These are phyloP conservation scores for Thalassiosira hispida DNA, from an alignment of 352 stramenopile species.

Conservation along the genomic window DNA sequence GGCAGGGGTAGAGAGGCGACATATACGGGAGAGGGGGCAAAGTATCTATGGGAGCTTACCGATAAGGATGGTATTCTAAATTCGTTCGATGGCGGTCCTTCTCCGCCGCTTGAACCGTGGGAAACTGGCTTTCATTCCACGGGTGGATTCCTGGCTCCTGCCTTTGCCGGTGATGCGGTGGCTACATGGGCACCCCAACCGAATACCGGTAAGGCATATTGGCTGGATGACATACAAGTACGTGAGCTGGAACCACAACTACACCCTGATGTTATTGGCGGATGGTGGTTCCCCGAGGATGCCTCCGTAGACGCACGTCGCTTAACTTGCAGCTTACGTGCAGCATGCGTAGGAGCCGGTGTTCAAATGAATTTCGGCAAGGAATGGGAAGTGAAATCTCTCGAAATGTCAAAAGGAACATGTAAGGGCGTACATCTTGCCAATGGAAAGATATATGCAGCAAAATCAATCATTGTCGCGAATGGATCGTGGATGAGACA, in stretches of 20 bases:
- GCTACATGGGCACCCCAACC: slow-evolving; percentile 74
- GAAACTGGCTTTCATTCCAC: slow-evolving; percentile 71
- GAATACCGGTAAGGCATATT: slow-evolving; percentile 50
- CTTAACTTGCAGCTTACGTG: slow-evolving; percentile 66
- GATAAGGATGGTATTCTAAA: slow-evolving; percentile 20
- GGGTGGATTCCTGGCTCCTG: slow-evolving; percentile 81
- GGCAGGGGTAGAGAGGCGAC: neutral
- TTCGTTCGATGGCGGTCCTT: slow-evolving; percentile 2
- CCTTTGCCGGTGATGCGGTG: slow-evolving; percentile 80
- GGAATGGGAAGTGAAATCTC: slow-evolving; percentile 65
- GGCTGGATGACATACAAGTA: slow-evolving; percentile 79
- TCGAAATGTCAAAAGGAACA: slow-evolving; percentile 66
- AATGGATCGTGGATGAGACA: slow-evolving; percentile 85
- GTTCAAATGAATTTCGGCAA: slow-evolving; percentile 74
- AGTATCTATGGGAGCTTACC: slow-evolving; percentile 58
- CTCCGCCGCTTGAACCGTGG: slow-evolving; percentile 59
- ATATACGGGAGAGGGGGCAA: slow-evolving; percentile 37
- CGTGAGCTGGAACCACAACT: slow-evolving; percentile 78
- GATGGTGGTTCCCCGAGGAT: slow-evolving; percentile 85
- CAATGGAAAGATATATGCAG: slow-evolving; percentile 56
- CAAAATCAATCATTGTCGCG: slow-evolving; percentile 71
- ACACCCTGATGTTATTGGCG: slow-evolving; percentile 69
- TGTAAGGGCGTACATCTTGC: slow-evolving; percentile 64
- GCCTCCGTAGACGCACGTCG: slow-evolving; percentile 76
- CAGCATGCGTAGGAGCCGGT: slow-evolving; percentile 67